phyloP scores from a whole-genome alignment of 371 early-diverging fungal genomes.

The Coemansia sp. region DNA sequence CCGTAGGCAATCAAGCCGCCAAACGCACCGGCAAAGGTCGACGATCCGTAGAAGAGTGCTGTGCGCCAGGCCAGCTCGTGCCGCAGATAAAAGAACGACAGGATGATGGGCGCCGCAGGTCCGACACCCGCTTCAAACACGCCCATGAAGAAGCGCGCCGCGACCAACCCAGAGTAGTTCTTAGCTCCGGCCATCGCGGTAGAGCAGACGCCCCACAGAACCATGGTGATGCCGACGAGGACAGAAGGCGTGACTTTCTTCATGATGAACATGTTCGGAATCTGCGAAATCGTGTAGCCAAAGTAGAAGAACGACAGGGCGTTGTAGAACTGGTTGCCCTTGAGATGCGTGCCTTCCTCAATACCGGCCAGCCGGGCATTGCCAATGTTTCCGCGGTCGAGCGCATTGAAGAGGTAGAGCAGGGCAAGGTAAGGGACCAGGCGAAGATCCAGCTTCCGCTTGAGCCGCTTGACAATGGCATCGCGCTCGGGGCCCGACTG shows the following conservation, averaged over 20 bases:
- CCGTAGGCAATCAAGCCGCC: slow-evolving; percentile 65
- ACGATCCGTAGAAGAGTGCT: slow-evolving; percentile 58
- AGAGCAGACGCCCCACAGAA: slow-evolving; percentile 60
- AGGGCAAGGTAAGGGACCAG: slow-evolving; percentile 69
- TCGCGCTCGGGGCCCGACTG: slow-evolving; percentile 38
- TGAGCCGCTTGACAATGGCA: slow-evolving; percentile 47
- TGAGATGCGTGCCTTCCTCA: slow-evolving; percentile 30
- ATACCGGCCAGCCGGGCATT: slow-evolving; percentile 45
- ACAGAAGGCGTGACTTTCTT: slow-evolving; percentile 65
- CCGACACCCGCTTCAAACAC: slow-evolving; percentile 73
- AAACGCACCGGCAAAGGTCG: slow-evolving; percentile 68
- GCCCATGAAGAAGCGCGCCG: slow-evolving; percentile 69
- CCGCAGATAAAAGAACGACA: slow-evolving; percentile 76
- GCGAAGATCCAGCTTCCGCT: slow-evolving; percentile 66
- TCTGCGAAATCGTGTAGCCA: slow-evolving; percentile 73
- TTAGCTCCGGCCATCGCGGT: slow-evolving; percentile 51
- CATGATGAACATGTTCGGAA: slow-evolving; percentile 62
- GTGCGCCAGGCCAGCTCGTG: slow-evolving; percentile 73
- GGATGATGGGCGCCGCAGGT: slow-evolving; percentile 71
- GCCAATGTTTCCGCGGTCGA: slow-evolving; percentile 78
- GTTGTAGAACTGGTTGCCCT: slow-evolving; percentile 52
- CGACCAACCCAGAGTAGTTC: slow-evolving; percentile 30
- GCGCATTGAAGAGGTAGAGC: slow-evolving; percentile 69
- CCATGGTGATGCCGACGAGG: slow-evolving; percentile 59
- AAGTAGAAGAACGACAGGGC: slow-evolving; percentile 71